phyloP scores from a whole-genome alignment of 2,329 filamentous ascomycete species.

The Tolypocladium amazonense region DNA sequence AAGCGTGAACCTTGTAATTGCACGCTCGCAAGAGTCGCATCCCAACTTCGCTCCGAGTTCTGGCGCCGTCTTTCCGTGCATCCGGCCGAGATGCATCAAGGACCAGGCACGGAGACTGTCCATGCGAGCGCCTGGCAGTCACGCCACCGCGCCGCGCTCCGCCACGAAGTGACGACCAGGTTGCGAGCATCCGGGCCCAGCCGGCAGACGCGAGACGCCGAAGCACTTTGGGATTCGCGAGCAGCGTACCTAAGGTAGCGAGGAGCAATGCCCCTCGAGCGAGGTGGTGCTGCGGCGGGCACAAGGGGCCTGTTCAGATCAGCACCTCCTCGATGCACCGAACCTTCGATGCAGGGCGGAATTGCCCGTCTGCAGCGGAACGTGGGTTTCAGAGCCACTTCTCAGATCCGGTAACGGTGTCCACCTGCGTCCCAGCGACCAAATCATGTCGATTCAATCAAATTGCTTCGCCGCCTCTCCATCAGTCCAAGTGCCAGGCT shows the following conservation, averaged over 20 bases:
- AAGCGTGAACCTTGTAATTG: not conserved
- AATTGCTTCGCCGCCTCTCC: not conserved
- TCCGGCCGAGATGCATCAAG: not conserved
- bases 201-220: no score
- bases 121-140: no score
- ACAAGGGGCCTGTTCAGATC: no score
- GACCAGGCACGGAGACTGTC: not conserved
- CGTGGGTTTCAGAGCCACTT: not conserved
- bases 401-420: not conserved
- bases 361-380: not conserved
- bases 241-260: no score
- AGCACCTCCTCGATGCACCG: no score
- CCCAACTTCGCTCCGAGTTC: not conserved
- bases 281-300: constrained; percentile 10
- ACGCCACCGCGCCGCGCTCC: no score
- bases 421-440: not conserved
- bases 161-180: no score
- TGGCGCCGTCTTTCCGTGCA: not conserved
- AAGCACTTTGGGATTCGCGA: constrained; percentile 15
- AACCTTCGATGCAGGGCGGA: not conserved
- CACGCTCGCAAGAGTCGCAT: not conserved
- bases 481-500: not conserved
- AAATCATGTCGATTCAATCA: not conserved
- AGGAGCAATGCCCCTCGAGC: no score
- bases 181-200: no score